These are phyloP conservation scores for Madurella mycetomatis DNA, from an alignment of 2,329 filamentous ascomycete genomes.

Conservation along the genomic window DNA sequence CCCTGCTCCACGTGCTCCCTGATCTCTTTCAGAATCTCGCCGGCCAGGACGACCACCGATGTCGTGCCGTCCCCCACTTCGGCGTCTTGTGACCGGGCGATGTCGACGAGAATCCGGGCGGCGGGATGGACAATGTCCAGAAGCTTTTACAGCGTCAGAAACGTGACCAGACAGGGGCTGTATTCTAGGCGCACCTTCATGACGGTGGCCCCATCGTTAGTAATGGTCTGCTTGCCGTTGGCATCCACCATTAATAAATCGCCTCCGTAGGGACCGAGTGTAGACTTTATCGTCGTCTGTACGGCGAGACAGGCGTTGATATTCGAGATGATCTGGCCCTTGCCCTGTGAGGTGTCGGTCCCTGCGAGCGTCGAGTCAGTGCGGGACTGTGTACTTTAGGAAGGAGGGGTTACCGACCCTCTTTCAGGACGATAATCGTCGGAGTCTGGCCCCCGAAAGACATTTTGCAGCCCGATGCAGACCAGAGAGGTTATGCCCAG, in stretches of 20 bases:
- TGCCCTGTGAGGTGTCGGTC: slow-evolving; percentile 95
- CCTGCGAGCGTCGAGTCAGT: slow-evolving; percentile 49
- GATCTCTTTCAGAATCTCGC: slow-evolving; percentile 94
- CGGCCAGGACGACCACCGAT: slow-evolving; percentile 94
- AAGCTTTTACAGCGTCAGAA: slow-evolving; percentile 51
- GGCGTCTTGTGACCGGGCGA: slow-evolving; percentile 96
- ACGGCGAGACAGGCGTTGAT: slow-evolving; percentile 98
- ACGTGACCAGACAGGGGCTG: neutral
- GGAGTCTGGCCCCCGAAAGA: slow-evolving; percentile 30
- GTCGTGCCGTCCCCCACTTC: slow-evolving; percentile 98
- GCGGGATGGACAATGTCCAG: slow-evolving; percentile 98
- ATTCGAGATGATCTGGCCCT: slow-evolving; percentile 94
- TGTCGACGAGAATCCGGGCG: slow-evolving; percentile 94
- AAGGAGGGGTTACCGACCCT: slow-evolving; percentile 28
- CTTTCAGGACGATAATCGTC: slow-evolving; percentile 30
- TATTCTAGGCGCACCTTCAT: slow-evolving; percentile 70
- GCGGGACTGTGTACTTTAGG: slow-evolving; percentile 1
- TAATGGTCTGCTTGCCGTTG: slow-evolving; percentile 95
- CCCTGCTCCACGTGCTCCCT: slow-evolving; percentile 96
- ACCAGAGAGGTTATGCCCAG: slow-evolving; percentile 35
- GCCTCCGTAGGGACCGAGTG: slow-evolving; percentile 92
- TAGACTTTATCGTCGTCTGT: slow-evolving; percentile 92
- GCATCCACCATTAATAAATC: slow-evolving; percentile 93
- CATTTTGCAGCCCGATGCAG: slow-evolving; percentile 18
- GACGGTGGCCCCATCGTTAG: slow-evolving; percentile 96